Evolutionary conservation across 2,329 filamentous ascomycete genomes (phyloP), one percentile per base, ranked within the genome.

Genomic region (Ophiosphaerella korrae): DNA sequence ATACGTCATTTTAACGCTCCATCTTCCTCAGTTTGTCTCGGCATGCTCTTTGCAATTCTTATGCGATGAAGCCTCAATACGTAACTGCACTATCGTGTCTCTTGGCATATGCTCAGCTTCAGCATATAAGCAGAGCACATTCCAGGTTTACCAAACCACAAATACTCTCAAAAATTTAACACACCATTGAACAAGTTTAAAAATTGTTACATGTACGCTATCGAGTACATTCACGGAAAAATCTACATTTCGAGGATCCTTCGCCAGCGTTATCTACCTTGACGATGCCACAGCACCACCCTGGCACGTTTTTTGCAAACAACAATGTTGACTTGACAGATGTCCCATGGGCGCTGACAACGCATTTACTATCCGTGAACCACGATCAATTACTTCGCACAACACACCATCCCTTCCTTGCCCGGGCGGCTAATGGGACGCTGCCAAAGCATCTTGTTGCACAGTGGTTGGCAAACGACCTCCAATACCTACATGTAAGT

Each of bases 381-480:
- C 49, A 55, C 31, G 52, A 63, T 18, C 67, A 71, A 49, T 56
- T 72, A 43, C 60, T 60, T 5, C 62, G 60, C 39, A 66, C 64
- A 38, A 72, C 68, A 18, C 65, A 63, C 38, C 65, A 70, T 7
- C 51, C 59, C 11, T 72, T 72, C 53, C 60, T 72, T 11, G 48
- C 56, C 5, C 59, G 47, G 12, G 70, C 70, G 21, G 70, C 70
- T 12, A 59, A 63, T 14, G 68, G 68, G 5, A 58, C 52, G n/a
- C 57, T 72, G 9, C 55, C 68, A 8, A 71, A 71, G 45, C n/a
- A 53, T 3, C 23, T 62, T 8, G 61, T 72, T n/a, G 62, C 67
- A 3, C 52, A 65, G 45, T 73, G 70, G 70, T 66, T 73, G 13
- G 66, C 67, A 37, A 70, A 72, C 31, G 70, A 73, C 36, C 57